A percentile compares a stretch with the other conserved stretches of the same genome.
These are phyloP conservation scores for Herpetomonas samuelpessoai DNA, from an alignment of 208 protist genomes.

Conservation along the genomic window DNA sequence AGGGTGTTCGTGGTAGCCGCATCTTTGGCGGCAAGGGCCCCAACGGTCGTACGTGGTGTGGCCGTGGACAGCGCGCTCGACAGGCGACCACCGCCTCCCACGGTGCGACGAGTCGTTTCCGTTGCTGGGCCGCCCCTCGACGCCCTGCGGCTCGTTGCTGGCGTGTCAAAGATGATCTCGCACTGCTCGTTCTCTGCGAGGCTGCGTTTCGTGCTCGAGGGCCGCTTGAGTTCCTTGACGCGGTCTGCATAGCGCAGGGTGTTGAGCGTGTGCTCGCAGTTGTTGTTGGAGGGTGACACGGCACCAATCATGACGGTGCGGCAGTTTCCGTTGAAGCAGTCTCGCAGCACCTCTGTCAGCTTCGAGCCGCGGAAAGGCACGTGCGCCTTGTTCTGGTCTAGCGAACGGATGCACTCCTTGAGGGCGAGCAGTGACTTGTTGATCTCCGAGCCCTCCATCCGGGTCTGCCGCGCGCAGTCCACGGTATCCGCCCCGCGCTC, in stretches of 20 bases:
- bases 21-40: too few species aligned
- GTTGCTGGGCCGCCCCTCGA: too few species aligned
- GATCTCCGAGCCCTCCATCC: slow-evolving; percentile 89
- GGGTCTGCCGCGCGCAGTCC: slow-evolving; percentile 78
- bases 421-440: slow-evolving; percentile 89
- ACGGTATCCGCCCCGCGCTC: slow-evolving; percentile 82
- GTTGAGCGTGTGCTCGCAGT: slow-evolving; percentile 78
- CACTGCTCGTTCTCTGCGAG: slow-evolving; percentile 23
- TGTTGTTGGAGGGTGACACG: slow-evolving; percentile 77
- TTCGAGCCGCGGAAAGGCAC: slow-evolving; percentile 93
- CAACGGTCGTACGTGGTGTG: too few species aligned
- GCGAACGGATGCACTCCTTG: slow-evolving; percentile 83
- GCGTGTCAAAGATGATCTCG: slow-evolving; percentile 1
- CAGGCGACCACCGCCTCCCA: too few species aligned
- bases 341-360: slow-evolving; percentile 90
- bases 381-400: slow-evolving; percentile 75
- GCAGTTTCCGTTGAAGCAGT: slow-evolving; percentile 88
- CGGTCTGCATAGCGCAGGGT: slow-evolving; percentile 82
- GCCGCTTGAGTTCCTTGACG: slow-evolving; percentile 90
- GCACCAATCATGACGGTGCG: slow-evolving; percentile 94
- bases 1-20: too few species aligned
- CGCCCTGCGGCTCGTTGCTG: slow-evolving; percentile 1
- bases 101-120: too few species aligned
- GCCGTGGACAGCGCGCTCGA: too few species aligned
- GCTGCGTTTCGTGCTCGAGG: slow-evolving; percentile 22